Base-by-base conservation (phyloP, 139 green algal genomes). In the Closterium sp. region DNA sequence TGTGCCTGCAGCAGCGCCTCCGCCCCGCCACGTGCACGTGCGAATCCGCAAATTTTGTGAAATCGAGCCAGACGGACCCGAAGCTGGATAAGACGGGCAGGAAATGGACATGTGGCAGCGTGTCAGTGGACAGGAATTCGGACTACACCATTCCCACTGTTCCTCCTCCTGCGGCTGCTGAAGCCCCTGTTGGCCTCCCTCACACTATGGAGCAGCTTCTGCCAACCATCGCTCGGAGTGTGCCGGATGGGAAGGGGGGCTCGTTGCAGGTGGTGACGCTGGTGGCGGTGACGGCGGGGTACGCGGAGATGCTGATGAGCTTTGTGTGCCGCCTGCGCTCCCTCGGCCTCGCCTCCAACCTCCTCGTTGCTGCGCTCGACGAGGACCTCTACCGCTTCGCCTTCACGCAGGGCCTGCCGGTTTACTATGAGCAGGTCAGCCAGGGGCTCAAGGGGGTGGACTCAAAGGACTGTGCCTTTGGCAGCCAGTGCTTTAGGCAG, bases 291-390 rank as follows among this genome's bases (percentile, higher is more conserved):
- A 86, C 88, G 2, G 30, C n/a, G 30, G 64, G 64, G 38, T 91
- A 91, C 88, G n/a, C 64, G 64, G 88, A 91, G 31, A 91, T 91
- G 88, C 88, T 91, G 21, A 85, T 91, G 88, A 91, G 33, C 66
- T 91, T 91, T 16, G 66, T 91, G 64, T 91, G 88, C 64, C 88
- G 88, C 43, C 64, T 91, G 64, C 88, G 64, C 32, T 25, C 19
- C 25, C 88, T 91, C 28, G 88, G 88, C 23, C 55, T 91, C 28
- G 35, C 34, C 21, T 30, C 23, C 36, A 91, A 91, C 88, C 33
- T 87, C 21, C n/a, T 86, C n/a, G 64, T 91, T 32, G 88, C 64
- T 6, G 88, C 88, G 88, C 64, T 91, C 1, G 88, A 91, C 31
- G 64, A 86, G 64, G 88, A 91, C 25, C 10, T 86, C 9, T 91